Evolutionary conservation across 75 land plant species (phyloP), one percentile per base, ranked within the genome.

Genomic region (Picea sitchensis): DNA sequence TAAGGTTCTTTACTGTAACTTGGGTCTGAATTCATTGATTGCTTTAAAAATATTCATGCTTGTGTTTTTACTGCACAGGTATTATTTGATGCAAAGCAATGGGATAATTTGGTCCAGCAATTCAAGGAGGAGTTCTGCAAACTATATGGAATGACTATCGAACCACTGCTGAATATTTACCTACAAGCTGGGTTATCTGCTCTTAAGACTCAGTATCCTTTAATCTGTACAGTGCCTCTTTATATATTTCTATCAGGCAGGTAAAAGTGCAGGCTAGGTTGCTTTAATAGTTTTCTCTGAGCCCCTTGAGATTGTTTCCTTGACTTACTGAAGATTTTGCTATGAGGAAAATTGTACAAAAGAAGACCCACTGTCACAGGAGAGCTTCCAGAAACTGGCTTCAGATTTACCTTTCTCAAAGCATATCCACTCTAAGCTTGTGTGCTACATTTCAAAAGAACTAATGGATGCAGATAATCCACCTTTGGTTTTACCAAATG

Each of bases 401-500:
- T 77, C 58, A 21, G 89, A 97, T 36, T 82, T 97, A 34, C 99
- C 99, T 58, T 97, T 87, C 80, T 94, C 99, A 78, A 95, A 97
- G 88, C 99, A 97, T 80, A 89, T 93, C 82, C 99, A 92, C 60
- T 91, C 94, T 20, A 95, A 97, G 90, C 96, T 97, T 56, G 98
- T 97, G 12, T 95, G 98, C 88, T 93, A 91, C 82, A 97, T 97
- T 47, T 86, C 93, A 6, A 97, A 95, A 86, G 98, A 97, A 82
- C 81, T 93, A 44, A 97, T 97, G 99, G 94, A 97, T 79, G 91
- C 87, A 56, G 94, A 97, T 74, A 97, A 97, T 80, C 99, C 99
- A 38, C 99, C 99, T 2, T 82, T 93, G 47, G 99, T 97, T 57
- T 82, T 97, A 80, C 99, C 98, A 5, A 96, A 97, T 84, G 99